Conservation (phyloP, 148 eudicot genomes). For the Linanthus parryae region DNA sequence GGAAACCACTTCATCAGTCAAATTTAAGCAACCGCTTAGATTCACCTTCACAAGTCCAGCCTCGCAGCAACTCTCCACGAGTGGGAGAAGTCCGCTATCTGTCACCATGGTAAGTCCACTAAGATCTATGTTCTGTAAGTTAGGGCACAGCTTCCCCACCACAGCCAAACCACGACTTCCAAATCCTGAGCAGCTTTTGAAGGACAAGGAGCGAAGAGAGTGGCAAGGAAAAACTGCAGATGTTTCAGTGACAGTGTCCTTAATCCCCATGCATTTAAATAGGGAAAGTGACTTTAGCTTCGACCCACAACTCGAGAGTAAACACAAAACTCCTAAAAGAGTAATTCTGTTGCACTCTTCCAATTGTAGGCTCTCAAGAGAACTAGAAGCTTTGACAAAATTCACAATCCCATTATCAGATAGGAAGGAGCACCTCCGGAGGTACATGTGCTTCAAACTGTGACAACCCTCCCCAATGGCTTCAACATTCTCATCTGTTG, state of each 20-base stretch:
- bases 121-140: constrained; percentile 52
- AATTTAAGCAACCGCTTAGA: constrained; percentile 53
- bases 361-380: constrained; percentile 65
- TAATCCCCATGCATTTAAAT: constrained; percentile 70
- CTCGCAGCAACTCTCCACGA: constrained; percentile 35
- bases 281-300: constrained; percentile 59
- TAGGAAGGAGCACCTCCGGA: constrained; percentile 55
- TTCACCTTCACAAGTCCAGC: constrained; percentile 57
- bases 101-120: constrained; percentile 56
- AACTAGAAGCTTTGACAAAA: constrained; percentile 41
- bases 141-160: constrained; percentile 65
- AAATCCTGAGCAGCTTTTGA: constrained; percentile 53
- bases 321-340: constrained; percentile 38
- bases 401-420: constrained; percentile 56
- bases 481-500: constrained; percentile 62
- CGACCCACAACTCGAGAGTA: constrained; percentile 38
- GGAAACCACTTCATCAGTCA: constrained; percentile 46
- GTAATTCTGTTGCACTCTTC: constrained; percentile 68
- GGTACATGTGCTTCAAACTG: constrained; percentile 47
- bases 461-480: constrained; percentile 65
- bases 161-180: constrained; percentile 48
- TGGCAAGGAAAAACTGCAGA: constrained; percentile 26
- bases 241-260: constrained; percentile 31
- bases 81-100: constrained; percentile 53
- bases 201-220: constrained; percentile 56